Evolutionary conservation across 257 asterid species (phyloP), one percentile per base, ranked within the genome.

Genomic region (Fraxinus excelsior): DNA sequence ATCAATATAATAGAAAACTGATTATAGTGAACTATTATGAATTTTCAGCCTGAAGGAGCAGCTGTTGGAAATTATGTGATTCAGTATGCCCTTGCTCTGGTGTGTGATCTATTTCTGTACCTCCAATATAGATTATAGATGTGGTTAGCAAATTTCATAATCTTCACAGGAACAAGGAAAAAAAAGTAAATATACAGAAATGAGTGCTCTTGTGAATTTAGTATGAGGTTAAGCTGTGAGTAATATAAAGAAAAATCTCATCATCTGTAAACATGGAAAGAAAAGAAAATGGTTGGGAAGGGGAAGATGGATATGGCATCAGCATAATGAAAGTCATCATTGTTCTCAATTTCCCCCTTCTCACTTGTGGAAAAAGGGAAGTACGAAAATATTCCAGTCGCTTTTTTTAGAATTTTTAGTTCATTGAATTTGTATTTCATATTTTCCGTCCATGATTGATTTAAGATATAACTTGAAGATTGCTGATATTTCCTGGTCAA

Each of bases 1-100:
- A 13, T 7, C 14, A 31, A 29, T 79, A 12, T 29, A 2, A 32
- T 73, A 19, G 21, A 56, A 31, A 66, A 74, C 28, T 74, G 71
- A 29, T 21, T 74, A 66, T 80, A 44, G 70, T 70, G 53, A 34
- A 18, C 73, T 12, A 29, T 72, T 10, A 64, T 74, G 75, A 35
- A 28, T 80, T 85, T 81, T 35, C 93, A 94, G 99, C 99, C 99
- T 79, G 97, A 95, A 88, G 99, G 99, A 79, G 98, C 97, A 79
- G 98, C 98, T 78, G 81, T 84, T 75, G 78, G 81, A 77, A 91
- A 96, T 87, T 91, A 89, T 76, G 93, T 93, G 44, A 93, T 96
- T 70, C 99, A 91, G 77, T 96, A 90, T 81, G 98, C 98, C 84
- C 89, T 96, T 13, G 96, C 98, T 67, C 86, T 93, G 97, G 99